Base-by-base conservation (phyloP, 164 flowering plant species). In the Cinnamomum micranthum region DNA sequence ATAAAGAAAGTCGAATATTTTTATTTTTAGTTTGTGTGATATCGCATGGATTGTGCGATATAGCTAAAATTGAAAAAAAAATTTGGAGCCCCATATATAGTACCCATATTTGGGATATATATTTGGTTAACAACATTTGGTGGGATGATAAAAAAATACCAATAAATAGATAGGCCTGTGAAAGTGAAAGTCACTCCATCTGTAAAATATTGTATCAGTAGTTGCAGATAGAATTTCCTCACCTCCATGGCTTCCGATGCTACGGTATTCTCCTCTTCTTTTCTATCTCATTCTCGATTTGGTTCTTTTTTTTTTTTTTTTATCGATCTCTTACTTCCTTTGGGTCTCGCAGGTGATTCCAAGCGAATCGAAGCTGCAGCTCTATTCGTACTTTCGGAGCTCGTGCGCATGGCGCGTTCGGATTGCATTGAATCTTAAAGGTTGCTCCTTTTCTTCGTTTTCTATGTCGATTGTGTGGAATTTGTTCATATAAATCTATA, bases 371-470 rank as follows among this genome's bases (percentile, higher is more conserved):
- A 68, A 67, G 71, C 75, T 77, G 55, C 66, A 72, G 79, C 68
- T 77, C 51, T 77, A 77, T 51, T 77, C 79, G 35, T 68, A 77
- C 67, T 77, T 23, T 41, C 65, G 72, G 66, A 77, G 79, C 62
- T 58, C 79, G 3, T 77, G 79, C 52, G 7, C 79, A 10, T 72
- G 75, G 75, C 79, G 79, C 62, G 79, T 77, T 23, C 79, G 79
- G 35, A 72, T 77, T 33, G 79, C 75, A 55, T 68, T 77, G 67
- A 72, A 77, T 50, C 58, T 72, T 66, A 77, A 77, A 77, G 79
- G 79, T 72, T 66, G 9, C 31, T 6, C 27, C 17, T 51, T 50
- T 59, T n/a, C 50, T 52, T 58, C 50, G 50, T 64, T 23, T 52
- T 55, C 14, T 25, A 52, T 41, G 47, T 41, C 47, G 4, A 41